Percentiles rank a stretch among this genome's conserved stretches.
Evolutionary conservation across 352 stramenopile genomes (phyloP).

Genomic region (Pythium aquatile): DNA sequence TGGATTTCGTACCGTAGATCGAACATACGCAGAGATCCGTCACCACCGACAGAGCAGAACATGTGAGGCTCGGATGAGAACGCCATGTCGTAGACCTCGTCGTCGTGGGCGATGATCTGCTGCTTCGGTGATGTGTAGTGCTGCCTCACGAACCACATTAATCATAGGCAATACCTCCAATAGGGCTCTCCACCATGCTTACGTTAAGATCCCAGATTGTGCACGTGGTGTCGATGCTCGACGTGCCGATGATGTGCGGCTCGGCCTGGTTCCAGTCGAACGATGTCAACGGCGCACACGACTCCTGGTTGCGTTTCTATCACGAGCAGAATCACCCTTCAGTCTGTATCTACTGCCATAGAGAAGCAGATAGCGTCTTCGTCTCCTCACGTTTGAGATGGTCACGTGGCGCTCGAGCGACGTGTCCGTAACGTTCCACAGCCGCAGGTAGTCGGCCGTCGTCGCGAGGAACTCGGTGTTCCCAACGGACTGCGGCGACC

Average conservation of each 20-base stretch:
- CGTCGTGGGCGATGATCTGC: constrained; percentile 98
- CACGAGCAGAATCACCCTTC: not conserved
- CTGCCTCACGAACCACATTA: constrained; percentile 24
- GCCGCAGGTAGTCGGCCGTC: constrained; percentile 79
- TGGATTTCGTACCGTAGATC: constrained; percentile 88
- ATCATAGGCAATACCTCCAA: too few species aligned
- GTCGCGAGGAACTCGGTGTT: constrained; percentile 72
- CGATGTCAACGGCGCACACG: constrained; percentile 96
- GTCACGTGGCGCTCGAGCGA: constrained; percentile 74
- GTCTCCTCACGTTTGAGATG: constrained; percentile 58
- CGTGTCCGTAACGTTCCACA: constrained; percentile 75
- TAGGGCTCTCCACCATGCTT: constrained; percentile 19
- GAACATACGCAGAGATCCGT: constrained; percentile 97
- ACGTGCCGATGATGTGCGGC: constrained; percentile 94
- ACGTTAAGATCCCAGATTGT: constrained; percentile 99
- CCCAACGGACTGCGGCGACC: constrained; percentile 57
- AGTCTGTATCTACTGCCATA: not conserved
- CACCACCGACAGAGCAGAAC: constrained; percentile 96
- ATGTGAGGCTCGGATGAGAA: constrained; percentile 93
- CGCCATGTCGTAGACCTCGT: constrained; percentile 98
- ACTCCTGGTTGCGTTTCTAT: constrained; percentile 83
- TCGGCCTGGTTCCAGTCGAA: constrained; percentile 99
- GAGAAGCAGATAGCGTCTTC: not conserved
- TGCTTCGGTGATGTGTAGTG: constrained; percentile 72
- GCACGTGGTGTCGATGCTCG: constrained; percentile 97